Base-by-base conservation (phyloP, 2,329 filamentous ascomycete genomes). In the Penicillium sp. region DNA sequence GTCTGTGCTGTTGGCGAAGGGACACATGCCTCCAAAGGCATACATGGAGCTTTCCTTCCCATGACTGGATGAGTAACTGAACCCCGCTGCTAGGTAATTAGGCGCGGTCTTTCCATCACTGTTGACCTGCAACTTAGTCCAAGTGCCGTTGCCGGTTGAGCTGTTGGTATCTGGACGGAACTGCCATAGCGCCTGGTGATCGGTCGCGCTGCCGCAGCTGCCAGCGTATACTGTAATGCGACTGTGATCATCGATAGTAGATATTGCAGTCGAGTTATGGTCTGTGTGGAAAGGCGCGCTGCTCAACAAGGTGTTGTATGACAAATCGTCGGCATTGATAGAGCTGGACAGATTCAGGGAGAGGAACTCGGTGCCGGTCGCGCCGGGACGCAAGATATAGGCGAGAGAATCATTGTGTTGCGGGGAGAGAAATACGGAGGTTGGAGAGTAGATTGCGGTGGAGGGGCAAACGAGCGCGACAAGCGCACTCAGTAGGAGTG, bases 11-110 rank as follows among this genome's bases (percentile, higher is more conserved):
- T 71, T 72, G 3, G 66, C 62, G 24, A 68, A 73, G 4, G 88
- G 87, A 66, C 93, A 97, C 91, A 97, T 96, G 62, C 93, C 93
- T 34, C 92, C 93, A 72, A 96, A 97, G 6, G 87, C 77, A 68
- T 92, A 96, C 41, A 73, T 59, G 38, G 67, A 60, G 50, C 56
- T 61, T 81, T 83, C 36, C 79, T 79, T 44, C 84, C 75, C 34
- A 79, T 82, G 31, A 79, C 80, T 18, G 10, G 65, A 50, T 13
- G 64, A 87, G 69, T 92, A 96, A 22, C 86, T 80, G 48, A 94
- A 78, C 13, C 84, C 83, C 8, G 75, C 75, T 3, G 81, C 80
- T 24, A 89, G 76, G 57, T 80, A 86, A 53, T 83, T 86, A 64
- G 81, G 75, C 21, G 78, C 71, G 43, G 66, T 70, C 11, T 72